Evolutionary conservation across 495 filamentous ascomycete species (phyloP), one percentile per base, ranked within the genome.

Genomic region (Penicillium riverlandense): DNA sequence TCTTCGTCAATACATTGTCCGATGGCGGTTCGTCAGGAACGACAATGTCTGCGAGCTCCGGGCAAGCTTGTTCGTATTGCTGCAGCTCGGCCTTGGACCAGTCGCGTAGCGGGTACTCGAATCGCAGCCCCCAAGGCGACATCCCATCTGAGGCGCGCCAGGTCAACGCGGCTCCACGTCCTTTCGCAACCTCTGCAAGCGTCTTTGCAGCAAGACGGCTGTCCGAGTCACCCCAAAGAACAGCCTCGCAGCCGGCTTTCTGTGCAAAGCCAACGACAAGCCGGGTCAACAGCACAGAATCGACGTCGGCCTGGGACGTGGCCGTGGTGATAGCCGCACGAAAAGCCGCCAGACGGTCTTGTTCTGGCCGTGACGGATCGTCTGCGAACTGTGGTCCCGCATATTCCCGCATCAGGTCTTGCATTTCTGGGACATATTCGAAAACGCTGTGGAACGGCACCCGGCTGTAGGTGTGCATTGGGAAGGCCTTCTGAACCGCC

Each of bases 141-240:
- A 58, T 58, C 4, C 86, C 86, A 59, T 97, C 92, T 10, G 79
- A 77, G 7, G 88, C 75, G 53, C 83, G 78, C 84, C 84, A 89
- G 0, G 89, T 89, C 33, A 97, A 55, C 10, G 83, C 76, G 46
- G 83, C 85, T 0, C 90, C 92, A 4, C 92, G 75, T 0, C 92
- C 92, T 64, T 96, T 96, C 6, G 94, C 89, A 4, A 89, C 86
- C 59, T 90, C 86, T 1, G 87, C 71, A 3, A 98, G 79, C 4
- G 88, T 86, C 50, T 85, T 85, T 52, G 91, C 86, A 4, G 92
- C 91, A 15, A 98, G 76, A 9, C 84, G 76, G 7, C 88, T 96
- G 8, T 94, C 94, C 37, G 80, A 88, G 66, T 92, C 81, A 11
- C 88, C 91, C 66, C 91, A 86, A 0, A 96, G 58, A 22, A 97